Conservation (phyloP, 352 stramenopile species). For the Lagenidium giganteum region DNA sequence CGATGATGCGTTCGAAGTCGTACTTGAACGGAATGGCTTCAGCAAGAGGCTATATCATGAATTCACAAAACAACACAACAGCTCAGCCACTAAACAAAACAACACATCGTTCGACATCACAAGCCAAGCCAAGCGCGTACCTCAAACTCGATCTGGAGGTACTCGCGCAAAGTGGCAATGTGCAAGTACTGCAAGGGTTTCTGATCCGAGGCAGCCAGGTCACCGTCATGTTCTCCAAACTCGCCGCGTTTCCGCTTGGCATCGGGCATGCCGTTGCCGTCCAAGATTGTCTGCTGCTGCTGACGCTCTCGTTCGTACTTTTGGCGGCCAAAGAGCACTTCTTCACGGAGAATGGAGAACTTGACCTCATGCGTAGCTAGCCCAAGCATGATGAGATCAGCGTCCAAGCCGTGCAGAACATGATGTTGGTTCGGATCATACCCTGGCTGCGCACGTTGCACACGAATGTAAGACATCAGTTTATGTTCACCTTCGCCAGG, state of each 20-base stretch:
- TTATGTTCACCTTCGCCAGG: conserved; percentile 99
- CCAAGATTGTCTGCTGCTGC: conserved; percentile 56
- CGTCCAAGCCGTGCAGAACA: conserved; percentile 97
- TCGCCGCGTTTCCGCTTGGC: conserved; percentile 76
- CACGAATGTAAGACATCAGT: conserved; percentile 97
- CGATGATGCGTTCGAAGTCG: conserved; percentile 97
- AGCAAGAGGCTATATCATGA: conserved; percentile 54
- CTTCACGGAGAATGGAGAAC: conserved; percentile 98
- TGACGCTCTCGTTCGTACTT: conserved; percentile 76
- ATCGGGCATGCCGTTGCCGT: conserved; percentile 65
- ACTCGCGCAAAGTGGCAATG: conserved; percentile 93
- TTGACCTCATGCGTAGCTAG: conserved; percentile 98
- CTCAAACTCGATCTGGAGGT: conserved; percentile 93
- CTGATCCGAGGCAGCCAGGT: conserved; percentile 74
- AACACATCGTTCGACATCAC: background rate
- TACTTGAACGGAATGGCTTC: conserved; percentile 89
- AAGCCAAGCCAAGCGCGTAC: conserved; percentile 3
- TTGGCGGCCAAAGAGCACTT: conserved; percentile 85
- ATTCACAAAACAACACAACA: conserved; percentile 2
- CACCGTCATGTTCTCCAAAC: conserved; percentile 77
- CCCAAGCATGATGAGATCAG: conserved; percentile 99
- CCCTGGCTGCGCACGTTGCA: conserved; percentile 90
- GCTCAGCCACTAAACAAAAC: background rate
- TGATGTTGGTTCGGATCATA: conserved; percentile 98
- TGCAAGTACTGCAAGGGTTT: conserved; percentile 94